Evolutionary conservation across 2,329 filamentous ascomycete species (phyloP).

Genomic region (Botrytis cinerea): DNA sequence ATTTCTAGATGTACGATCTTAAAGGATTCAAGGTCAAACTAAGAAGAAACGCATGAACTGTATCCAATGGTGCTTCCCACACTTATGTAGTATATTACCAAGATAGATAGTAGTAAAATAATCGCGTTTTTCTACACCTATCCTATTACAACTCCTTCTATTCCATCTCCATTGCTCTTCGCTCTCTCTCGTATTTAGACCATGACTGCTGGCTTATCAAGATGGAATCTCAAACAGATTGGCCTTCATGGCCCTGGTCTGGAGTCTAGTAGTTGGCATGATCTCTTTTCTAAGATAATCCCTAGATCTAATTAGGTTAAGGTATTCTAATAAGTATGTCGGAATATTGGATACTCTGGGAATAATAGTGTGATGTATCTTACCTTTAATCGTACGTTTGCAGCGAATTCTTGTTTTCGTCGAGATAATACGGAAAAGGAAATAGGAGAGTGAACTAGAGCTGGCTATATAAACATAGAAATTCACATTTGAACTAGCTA

Average conservation of each 20-base stretch:
- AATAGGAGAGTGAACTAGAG: background rate
- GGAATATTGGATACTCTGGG: background rate
- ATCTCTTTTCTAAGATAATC: background rate
- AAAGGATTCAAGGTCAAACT: background rate
- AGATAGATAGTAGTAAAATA: background rate
- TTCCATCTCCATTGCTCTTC: background rate
- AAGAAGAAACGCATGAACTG: background rate
- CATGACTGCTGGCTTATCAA: background rate
- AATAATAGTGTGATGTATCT: background rate
- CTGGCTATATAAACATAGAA: background rate
- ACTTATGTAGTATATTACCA: background rate
- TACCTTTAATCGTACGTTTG: background rate
- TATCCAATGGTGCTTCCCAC: background rate
- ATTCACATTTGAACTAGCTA: background rate
- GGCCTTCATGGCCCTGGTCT: background rate
- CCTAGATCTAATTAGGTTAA: background rate
- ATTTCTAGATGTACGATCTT: background rate
- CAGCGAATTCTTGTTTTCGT: background rate
- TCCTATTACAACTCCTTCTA: background rate
- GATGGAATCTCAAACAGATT: background rate
- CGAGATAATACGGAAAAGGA: background rate
- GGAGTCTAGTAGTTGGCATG: background rate
- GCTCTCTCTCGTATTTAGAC: background rate
- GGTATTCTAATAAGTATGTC: background rate
- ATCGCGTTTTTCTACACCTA: background rate